phyloP scores from a whole-genome alignment of 106 monocot genomes.

The Dioscorea alata region DNA sequence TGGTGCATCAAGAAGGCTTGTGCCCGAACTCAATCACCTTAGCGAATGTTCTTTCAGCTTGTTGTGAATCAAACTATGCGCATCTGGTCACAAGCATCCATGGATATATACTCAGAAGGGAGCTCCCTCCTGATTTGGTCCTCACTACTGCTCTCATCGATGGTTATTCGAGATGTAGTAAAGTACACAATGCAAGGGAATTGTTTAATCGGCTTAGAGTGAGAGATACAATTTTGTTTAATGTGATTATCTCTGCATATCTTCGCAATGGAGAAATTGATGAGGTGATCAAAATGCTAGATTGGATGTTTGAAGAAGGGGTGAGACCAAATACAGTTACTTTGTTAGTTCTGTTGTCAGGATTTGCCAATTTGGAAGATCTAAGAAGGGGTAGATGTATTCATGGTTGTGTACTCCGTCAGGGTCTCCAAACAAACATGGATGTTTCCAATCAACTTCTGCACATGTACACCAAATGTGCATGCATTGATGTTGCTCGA shows the following conservation, averaged over 20 bases:
- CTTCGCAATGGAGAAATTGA: conserved; percentile 25
- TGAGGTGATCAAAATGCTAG: conserved; percentile 20
- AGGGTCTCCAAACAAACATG: conserved; percentile 18
- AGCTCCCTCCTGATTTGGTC: conserved; percentile 44
- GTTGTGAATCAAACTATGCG: conserved; percentile 24
- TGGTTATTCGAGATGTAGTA: conserved; percentile 28
- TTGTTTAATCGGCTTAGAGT: conserved; percentile 33
- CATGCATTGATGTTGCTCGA: conserved; percentile 22
- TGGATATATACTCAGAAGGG: conserved; percentile 38
- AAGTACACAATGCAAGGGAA: conserved; percentile 20
- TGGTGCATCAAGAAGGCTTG: conserved; percentile 33
- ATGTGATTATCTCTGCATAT: conserved; percentile 45
- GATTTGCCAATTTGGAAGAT: conserved; percentile 26
- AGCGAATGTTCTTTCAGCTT: conserved; percentile 48
- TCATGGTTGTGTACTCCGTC: conserved; percentile 37
- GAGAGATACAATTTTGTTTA: conserved; percentile 45
- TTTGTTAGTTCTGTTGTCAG: conserved; percentile 37
- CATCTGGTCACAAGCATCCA: conserved; percentile 32
- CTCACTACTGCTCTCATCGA: conserved; percentile 47
- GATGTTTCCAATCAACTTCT: conserved; percentile 56
- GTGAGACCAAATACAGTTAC: conserved; percentile 38
- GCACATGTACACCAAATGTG: conserved; percentile 51
- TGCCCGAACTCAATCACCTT: conserved; percentile 54
- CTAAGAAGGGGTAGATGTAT: conserved; percentile 29
- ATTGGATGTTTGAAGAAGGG: conserved; percentile 27